phyloP scores from a whole-genome alignment of 108 stramenopile genomes.

The Cyclostephanos tholiformis region DNA sequence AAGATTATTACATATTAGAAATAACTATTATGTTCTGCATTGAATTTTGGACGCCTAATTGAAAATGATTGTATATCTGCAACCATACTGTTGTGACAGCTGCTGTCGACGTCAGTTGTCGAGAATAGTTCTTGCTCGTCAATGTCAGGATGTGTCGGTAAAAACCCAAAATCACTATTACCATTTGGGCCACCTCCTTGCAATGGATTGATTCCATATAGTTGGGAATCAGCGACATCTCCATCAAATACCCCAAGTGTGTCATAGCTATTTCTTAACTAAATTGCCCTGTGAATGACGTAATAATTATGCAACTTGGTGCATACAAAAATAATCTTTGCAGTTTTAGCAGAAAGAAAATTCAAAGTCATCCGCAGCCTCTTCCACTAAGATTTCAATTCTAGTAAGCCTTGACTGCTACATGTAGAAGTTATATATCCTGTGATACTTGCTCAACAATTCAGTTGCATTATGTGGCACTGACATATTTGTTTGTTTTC shows the following conservation, averaged over 20 bases:
- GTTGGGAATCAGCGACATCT: not conserved
- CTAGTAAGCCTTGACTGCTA: not conserved
- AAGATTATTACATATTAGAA: too few relatives aligned
- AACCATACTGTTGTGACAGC: too few relatives aligned
- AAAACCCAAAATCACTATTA: too few relatives aligned
- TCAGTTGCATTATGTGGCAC: too few relatives aligned
- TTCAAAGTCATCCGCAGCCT: not conserved
- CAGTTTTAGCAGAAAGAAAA: not conserved
- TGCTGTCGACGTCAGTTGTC: not conserved
- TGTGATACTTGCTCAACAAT: too few relatives aligned
- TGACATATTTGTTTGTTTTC: too few relatives aligned
- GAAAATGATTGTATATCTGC: too few relatives aligned
- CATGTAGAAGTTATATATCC: too few relatives aligned
- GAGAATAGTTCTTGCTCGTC: not conserved
- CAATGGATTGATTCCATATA: not conserved
- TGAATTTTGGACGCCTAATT: too few relatives aligned
- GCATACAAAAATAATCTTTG: constrained; percentile 1
- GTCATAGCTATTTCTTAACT: not conserved
- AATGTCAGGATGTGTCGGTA: too few relatives aligned
- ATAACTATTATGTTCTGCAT: too few relatives aligned
- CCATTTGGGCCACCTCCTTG: too few relatives aligned
- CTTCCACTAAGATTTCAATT: not conserved
- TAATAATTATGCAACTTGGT: constrained; percentile 8
- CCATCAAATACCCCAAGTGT: not conserved
- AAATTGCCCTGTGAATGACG: not conserved